Percentiles rank a stretch among this genome's conserved stretches.
Conservation (phyloP, 306 rosid species). For the Citrullus amarus region DNA sequence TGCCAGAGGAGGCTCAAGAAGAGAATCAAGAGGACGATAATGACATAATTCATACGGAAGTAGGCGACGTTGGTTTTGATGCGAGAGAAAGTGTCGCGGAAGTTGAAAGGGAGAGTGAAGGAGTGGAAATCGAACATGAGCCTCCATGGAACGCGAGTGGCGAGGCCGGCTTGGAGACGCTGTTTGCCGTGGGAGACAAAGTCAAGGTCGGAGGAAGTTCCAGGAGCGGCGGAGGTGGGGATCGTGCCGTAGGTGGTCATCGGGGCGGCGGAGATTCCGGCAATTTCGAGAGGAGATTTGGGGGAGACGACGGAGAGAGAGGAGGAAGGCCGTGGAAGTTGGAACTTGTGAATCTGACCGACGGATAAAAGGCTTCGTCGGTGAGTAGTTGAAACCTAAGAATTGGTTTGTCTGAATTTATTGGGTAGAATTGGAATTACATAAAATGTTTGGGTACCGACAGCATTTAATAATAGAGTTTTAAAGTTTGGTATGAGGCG, state of each 20-base stretch:
- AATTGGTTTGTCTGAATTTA: not conserved
- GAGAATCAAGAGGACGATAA: conserved; percentile 34
- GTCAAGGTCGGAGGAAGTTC: conserved; percentile 21
- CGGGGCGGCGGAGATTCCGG: not conserved
- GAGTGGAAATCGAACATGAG: conserved; percentile 43
- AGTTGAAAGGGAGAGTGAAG: conserved; percentile 21
- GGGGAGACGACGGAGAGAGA: not conserved
- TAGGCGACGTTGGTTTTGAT: conserved; percentile 32
- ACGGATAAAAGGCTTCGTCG: not conserved
- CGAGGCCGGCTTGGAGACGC: conserved; percentile 54
- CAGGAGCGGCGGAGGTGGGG: conserved; percentile 42
- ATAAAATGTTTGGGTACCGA: not conserved
- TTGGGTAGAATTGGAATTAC: not conserved
- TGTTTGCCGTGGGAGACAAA: conserved; percentile 61
- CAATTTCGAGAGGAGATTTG: not conserved
- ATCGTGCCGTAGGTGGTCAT: conserved; percentile 85
- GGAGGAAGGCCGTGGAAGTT: not conserved
- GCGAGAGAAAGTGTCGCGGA: conserved; percentile 22
- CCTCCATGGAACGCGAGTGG: conserved; percentile 71
- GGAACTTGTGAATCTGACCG: not conserved
- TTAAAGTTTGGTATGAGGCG: no score
- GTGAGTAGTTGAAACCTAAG: conserved; percentile 3
- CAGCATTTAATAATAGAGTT: no score
- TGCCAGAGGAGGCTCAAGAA: conserved; percentile 76
- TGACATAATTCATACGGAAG: conserved; percentile 73